Evolutionary conservation across 129 eudicot species (phyloP), one percentile per base, ranked within the genome.

Genomic region (Scalesia atractyloides): DNA sequence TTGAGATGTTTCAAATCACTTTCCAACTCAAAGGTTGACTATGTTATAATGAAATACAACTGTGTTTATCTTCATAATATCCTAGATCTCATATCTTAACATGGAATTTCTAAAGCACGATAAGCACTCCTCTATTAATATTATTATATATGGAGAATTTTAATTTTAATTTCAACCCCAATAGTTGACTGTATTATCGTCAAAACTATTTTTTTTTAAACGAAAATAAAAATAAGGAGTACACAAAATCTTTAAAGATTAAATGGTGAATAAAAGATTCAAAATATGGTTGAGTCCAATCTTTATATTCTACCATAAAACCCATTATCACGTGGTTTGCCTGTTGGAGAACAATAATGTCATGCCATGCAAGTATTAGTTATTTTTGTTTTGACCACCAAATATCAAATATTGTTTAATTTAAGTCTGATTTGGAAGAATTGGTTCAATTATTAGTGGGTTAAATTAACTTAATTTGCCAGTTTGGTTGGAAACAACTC

Each of bases 401-500:
- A 18, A 65, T 51, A 65, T 53, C 19, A 33, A 57, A 57, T 47
- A 41, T 62, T 46, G 58, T 37, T 70, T 70, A 68, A 63, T 78
- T 37, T 51, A n/a, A 47, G 51, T 77, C 63, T 36, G 39, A 57
- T 69, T 59, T 41, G 64, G 47, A 60, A 30, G 36, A 41, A 24
- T 50, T 70, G 52, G 49, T 63, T 78, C 71, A 78, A 70, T 78
- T 51, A 78, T 70, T 51, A 62, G 60, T 50, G 50, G 72, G 30
- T 70, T 78, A 70, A 70, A 70, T 52, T 47, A 69, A 20, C 44
- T 69, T 70, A 70, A 52, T 58, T 70, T 78, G 82, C 72, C 50
- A 63, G 65, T 78, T 77, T 78, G 82, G 77, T 78, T 70, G 77
- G 77, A 70, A 70, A 63, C 77, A 78, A 78, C 72, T 70, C 46